phyloP scores from a whole-genome alignment of 2,329 filamentous ascomycete species.

The Gyromitra esculenta region DNA sequence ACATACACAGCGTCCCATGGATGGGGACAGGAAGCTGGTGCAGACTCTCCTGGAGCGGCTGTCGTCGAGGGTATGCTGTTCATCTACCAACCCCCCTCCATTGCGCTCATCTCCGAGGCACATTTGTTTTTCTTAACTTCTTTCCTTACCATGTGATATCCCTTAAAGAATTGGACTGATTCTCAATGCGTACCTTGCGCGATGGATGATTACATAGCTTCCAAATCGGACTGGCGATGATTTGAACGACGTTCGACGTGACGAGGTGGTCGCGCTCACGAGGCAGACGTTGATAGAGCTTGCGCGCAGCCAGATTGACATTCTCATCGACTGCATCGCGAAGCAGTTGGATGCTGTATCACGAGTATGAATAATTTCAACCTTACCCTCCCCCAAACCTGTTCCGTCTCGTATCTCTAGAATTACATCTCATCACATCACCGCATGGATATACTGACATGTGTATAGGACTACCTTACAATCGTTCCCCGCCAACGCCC shows the following conservation, averaged over 20 bases:
- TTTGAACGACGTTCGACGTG: conserved; percentile 57
- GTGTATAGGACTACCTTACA: conserved; percentile 34
- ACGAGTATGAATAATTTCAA: conserved; percentile 50
- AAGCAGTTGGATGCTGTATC: conserved; percentile 57
- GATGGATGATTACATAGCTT: conserved; percentile 53
- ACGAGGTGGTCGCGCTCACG: conserved; percentile 57
- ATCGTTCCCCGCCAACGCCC: conserved; percentile 47
- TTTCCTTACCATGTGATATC: not conserved
- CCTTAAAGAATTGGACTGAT: conserved; percentile 25
- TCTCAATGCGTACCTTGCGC: conserved; percentile 23
- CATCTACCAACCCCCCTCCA: not conserved
- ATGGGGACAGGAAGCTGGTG: conserved; percentile 58
- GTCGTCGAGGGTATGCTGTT: conserved; percentile 55
- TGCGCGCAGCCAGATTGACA: conserved; percentile 57
- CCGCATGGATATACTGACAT: conserved; percentile 1
- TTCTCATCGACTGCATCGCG: conserved; percentile 56
- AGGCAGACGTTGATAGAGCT: conserved; percentile 57
- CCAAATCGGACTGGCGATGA: conserved; percentile 57
- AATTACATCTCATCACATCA: conserved; percentile 8
- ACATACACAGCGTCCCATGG: conserved; percentile 52
- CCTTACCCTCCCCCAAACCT: no score
- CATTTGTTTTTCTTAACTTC: not conserved
- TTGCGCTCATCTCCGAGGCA: conserved; percentile 16
- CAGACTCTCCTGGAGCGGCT: conserved; percentile 58
- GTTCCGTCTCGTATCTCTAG: not conserved